These are phyloP conservation scores for Hypoxylon sp. DNA, from an alignment of 2,329 filamentous ascomycete species.

Conservation along the genomic window DNA sequence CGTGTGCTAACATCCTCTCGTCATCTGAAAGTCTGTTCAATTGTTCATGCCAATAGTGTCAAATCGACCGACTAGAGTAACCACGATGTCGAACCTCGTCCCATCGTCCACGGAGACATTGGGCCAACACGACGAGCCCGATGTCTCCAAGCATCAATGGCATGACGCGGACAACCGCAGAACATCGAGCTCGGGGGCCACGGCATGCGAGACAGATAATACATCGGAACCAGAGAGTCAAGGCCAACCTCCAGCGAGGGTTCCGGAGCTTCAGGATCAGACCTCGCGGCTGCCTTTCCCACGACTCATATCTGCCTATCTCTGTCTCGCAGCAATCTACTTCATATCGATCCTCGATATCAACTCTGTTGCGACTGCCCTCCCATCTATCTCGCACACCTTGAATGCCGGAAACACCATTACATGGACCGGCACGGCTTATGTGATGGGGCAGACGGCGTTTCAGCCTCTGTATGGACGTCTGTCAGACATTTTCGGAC, in stretches of 20 bases:
- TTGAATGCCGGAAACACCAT: slow-evolving; percentile 32
- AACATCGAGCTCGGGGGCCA: not conserved
- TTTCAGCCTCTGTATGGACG: slow-evolving; percentile 57
- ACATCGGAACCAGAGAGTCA: not conserved
- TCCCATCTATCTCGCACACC: slow-evolving; percentile 34
- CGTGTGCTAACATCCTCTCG: too few species aligned
- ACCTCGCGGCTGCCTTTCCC: slow-evolving; percentile 28
- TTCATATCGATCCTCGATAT: slow-evolving; percentile 30
- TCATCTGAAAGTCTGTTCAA: too few species aligned
- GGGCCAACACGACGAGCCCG: not conserved
- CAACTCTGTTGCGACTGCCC: slow-evolving; percentile 35
- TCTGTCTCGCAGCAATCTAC: slow-evolving; percentile 31
- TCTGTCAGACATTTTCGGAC: slow-evolving; percentile 56
- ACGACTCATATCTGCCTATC: slow-evolving; percentile 28
- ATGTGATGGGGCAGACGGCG: slow-evolving; percentile 45
- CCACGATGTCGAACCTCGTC: not conserved
- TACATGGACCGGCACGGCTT: slow-evolving; percentile 35
- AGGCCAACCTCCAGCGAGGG: not conserved
- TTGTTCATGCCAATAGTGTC: too few species aligned
- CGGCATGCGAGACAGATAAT: not conserved
- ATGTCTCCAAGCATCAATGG: not conserved
- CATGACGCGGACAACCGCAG: not conserved
- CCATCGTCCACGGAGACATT: not conserved
- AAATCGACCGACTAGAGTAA: not conserved
- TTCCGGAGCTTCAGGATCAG: slow-evolving; percentile 21